Base-by-base conservation (phyloP, 1,139 yeast genomes). In the Kurtzmaniella quercitrusa region DNA sequence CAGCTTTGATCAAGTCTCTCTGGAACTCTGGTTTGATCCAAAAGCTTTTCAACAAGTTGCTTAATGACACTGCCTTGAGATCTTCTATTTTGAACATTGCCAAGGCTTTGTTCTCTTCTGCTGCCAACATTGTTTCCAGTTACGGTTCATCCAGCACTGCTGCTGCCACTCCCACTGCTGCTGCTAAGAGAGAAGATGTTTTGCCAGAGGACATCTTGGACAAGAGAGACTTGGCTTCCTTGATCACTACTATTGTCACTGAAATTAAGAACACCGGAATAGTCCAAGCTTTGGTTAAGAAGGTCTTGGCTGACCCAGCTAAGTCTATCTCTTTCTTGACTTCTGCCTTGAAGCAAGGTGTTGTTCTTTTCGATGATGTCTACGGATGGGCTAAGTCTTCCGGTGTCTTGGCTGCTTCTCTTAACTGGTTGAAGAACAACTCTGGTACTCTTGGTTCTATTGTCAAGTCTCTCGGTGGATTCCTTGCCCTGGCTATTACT, bases 11-110 rank as follows among this genome's bases (percentile, higher is more conserved):
- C 51, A 56, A 59, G 49, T 77, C 75, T 47, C 52, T 73, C 49
- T 71, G 67, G 69, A 59, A 70, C 55, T 71, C 77, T 40, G 77
- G 77, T 49, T 64, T 71, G 51, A 48, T 73, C 45, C 61, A 61
- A 45, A 60, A 60, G 40, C 53, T 71, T 44, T 69, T 70, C 60
- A 56, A 51, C 49, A 60, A 55, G 46, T 51, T 72, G 43, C 50
- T 65, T 43, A 63, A 68, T 54, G 73, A 69, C 55, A 16, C 58
- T 39, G 59, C 58, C 37, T 70, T 72, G 56, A 64, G 63, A 55
- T 43, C 54, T 41, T 70, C 74, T 37, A 59, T 72, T 41, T 57
- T 69, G 46, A 59, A 53, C 44, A 66, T 66, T 44, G 72, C 67
- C 44, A 65, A 66, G 56, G 57, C 68, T 34, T 46, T 67, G 37